Percentiles rank a stretch among this genome's conserved stretches.
These are phyloP conservation scores for Kodamaea neixiangensis DNA, from an alignment of 805 yeast genomes.

Conservation along the genomic window DNA sequence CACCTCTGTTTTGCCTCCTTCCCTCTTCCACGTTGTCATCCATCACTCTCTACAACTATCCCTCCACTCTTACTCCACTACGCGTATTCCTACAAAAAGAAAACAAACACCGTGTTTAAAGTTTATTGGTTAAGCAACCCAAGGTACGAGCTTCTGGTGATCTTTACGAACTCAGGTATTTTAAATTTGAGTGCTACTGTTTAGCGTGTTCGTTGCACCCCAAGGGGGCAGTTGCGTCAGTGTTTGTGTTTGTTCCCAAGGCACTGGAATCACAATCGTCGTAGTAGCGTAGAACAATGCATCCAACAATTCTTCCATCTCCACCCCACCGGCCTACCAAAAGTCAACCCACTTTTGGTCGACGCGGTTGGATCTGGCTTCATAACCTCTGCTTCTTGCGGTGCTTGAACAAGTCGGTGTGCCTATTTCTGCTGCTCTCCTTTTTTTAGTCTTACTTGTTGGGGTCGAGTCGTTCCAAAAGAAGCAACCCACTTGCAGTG, in stretches of 20 bases:
- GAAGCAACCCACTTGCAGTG: conserved; percentile 49
- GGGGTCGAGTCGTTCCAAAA: conserved; percentile 43
- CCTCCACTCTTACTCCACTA: not conserved
- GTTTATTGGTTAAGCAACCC: not conserved
- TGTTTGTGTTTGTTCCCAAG: no score
- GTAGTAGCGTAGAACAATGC: no score
- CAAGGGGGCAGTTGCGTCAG: not conserved
- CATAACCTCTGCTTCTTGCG: not conserved
- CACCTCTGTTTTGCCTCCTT: no score
- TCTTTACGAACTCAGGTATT: not conserved
- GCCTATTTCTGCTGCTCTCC: no score
- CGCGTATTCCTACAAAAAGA: not conserved
- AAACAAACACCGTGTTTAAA: not conserved
- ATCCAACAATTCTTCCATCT: no score
- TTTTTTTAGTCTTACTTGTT: no score
- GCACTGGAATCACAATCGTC: not conserved
- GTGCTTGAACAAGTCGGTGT: not conserved
- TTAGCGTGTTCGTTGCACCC: not conserved
- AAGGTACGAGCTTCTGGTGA: not conserved
- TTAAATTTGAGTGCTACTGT: not conserved
- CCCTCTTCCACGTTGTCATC: no score
- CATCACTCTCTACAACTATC: no score
- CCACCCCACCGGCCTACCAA: no score
- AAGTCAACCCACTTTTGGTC: not conserved
- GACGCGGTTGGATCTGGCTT: not conserved